phyloP scores from a whole-genome alignment of 139 green algal genomes.

The Asterochloris sp. region DNA sequence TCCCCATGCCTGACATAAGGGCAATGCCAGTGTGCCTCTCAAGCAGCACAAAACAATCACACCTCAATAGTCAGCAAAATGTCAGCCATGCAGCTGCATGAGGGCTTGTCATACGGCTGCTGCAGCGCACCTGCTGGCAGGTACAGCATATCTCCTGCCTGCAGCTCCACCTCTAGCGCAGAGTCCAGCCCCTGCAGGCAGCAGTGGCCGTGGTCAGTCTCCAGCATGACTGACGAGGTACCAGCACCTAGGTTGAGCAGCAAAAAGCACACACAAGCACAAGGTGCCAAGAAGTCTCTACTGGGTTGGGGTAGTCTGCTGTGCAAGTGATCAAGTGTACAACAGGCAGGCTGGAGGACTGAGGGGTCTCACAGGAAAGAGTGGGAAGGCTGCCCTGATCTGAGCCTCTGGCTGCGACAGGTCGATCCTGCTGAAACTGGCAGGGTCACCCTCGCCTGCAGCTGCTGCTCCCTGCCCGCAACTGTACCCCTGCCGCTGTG shows the following conservation, averaged over 20 bases:
- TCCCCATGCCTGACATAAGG: background rate
- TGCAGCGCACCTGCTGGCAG: conserved; percentile 87
- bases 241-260: too few relatives aligned
- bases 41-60: too few relatives aligned
- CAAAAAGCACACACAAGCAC: too few relatives aligned
- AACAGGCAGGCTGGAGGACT: background rate
- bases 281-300: background rate
- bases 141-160: conserved; percentile 68
- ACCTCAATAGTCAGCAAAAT: too few relatives aligned
- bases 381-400: conserved; percentile 41
- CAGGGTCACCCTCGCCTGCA: conserved; percentile 2
- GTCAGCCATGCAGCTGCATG: background rate
- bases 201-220: too few relatives aligned
- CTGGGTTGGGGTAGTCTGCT: background rate
- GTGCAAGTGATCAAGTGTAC: background rate
- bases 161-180: background rate
- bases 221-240: too few relatives aligned
- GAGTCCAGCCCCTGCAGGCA: background rate
- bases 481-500: background rate
- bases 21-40: conserved; percentile 2
- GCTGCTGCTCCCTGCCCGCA: background rate
- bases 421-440: conserved; percentile 59
- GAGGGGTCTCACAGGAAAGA: conserved; percentile 50
- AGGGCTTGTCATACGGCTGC: conserved; percentile 34
- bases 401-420: conserved; percentile 27